A percentile compares a stretch with the other conserved stretches of the same genome.
phyloP scores from a whole-genome alignment of 441 rosid genomes.

The Syzygium malaccense region DNA sequence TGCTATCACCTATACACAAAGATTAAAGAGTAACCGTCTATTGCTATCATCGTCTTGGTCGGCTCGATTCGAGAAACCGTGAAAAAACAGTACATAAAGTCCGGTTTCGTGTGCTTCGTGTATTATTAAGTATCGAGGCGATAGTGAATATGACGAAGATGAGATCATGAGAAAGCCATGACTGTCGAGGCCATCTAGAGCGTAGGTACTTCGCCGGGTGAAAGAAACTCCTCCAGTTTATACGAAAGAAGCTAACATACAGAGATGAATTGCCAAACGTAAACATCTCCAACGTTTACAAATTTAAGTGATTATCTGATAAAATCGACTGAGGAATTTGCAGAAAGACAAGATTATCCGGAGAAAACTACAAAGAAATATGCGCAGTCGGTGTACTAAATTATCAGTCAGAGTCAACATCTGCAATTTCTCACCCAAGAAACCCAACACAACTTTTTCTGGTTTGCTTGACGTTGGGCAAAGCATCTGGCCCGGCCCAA shows the following conservation, averaged over 20 bases:
- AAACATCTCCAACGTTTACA: neutral
- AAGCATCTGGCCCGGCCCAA: neutral
- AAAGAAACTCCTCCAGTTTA: neutral
- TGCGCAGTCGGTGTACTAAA: neutral
- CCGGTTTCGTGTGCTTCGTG: neutral
- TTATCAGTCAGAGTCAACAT: neutral
- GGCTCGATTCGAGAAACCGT: neutral
- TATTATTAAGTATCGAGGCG: neutral
- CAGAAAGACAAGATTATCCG: neutral
- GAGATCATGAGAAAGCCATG: neutral
- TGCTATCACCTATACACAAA: neutral
- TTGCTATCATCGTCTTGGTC: neutral
- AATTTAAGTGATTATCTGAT: neutral
- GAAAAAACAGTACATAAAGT: neutral
- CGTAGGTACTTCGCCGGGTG: neutral
- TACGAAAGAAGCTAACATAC: neutral
- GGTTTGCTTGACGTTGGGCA: neutral
- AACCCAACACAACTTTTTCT: neutral
- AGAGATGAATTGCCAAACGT: neutral
- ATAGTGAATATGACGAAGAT: neutral
- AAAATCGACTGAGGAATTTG: neutral
- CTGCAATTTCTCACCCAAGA: neutral
- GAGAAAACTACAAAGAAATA: neutral
- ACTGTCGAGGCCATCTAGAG: neutral
- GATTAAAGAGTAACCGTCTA: neutral